These are phyloP conservation scores for Pythium dissotocum DNA, from an alignment of 352 stramenopile species.

Conservation along the genomic window DNA sequence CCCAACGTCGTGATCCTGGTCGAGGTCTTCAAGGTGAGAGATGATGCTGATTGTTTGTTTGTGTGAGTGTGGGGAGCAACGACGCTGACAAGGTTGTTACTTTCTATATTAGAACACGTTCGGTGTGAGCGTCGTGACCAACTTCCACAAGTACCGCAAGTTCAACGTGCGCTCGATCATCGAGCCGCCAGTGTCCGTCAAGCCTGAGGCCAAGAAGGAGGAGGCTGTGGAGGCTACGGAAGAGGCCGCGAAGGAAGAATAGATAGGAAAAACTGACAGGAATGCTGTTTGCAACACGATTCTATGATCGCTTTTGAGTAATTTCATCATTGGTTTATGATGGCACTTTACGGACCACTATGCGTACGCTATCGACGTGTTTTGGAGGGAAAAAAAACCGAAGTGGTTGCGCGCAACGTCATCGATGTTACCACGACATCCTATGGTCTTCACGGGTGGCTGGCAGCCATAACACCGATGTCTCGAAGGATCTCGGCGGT, in stretches of 20 bases:
- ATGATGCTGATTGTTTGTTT: neutral
- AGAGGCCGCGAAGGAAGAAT: constrained; percentile 10
- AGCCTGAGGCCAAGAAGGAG: constrained; percentile 22
- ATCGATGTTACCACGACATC: too few species aligned
- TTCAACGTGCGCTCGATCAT: constrained; percentile 80
- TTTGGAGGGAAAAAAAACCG: too few species aligned
- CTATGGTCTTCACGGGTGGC: too few species aligned
- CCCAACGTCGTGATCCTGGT: constrained; percentile 64
- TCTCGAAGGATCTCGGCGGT: too few species aligned
- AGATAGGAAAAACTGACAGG: neutral
- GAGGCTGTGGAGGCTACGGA: constrained; percentile 12
- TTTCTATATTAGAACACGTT: constrained; percentile 46
- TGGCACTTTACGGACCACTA: too few species aligned
- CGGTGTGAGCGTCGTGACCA: constrained; percentile 68
- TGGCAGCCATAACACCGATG: too few species aligned
- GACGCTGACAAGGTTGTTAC: neutral
- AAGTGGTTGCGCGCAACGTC: too few species aligned
- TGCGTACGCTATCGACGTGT: too few species aligned
- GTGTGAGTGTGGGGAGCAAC: neutral
- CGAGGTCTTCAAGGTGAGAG: constrained; percentile 64
- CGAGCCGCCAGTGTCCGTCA: constrained; percentile 47
- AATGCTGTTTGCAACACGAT: neutral
- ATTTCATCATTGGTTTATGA: too few species aligned
- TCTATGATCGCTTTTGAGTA: too few species aligned
- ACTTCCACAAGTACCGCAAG: constrained; percentile 76